phyloP scores from a whole-genome alignment of 2,329 filamentous ascomycete species.

The Lasiodiplodia theobromae region DNA sequence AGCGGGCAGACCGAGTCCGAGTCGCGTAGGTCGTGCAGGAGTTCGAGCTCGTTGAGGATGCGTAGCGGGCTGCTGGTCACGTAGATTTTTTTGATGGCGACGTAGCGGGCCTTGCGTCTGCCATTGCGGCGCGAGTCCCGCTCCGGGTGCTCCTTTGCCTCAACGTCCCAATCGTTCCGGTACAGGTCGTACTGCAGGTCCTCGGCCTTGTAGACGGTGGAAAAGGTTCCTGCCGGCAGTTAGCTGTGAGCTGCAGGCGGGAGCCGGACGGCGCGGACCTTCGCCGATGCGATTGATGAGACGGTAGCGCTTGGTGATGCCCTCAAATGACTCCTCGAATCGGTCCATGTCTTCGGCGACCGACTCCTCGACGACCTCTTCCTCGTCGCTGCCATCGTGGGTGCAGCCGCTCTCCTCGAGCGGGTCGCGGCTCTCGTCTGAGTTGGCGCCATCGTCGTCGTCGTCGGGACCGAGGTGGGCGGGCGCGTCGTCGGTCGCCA shows the following conservation, averaged over 20 bases:
- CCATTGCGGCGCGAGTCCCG: conserved; percentile 67
- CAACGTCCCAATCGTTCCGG: conserved; percentile 85
- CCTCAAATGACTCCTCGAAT: conserved; percentile 81
- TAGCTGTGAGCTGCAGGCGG: background rate
- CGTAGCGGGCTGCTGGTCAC: conserved; percentile 93
- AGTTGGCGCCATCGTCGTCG: conserved; percentile 23
- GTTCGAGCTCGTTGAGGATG: conserved; percentile 94
- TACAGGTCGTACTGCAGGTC: conserved; percentile 85
- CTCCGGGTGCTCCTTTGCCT: conserved; percentile 67
- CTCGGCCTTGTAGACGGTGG: conserved; percentile 98
- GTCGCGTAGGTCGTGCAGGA: conserved; percentile 84
- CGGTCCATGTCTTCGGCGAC: conserved; percentile 80
- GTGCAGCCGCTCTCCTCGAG: conserved; percentile 59
- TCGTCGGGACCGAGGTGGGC: background rate
- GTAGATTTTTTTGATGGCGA: conserved; percentile 99
- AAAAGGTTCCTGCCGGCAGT: conserved; percentile 80
- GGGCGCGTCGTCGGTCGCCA: background rate
- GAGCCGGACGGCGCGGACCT: conserved; percentile 60
- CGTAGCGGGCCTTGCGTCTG: conserved; percentile 71
- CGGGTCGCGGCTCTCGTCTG: conserved; percentile 58
- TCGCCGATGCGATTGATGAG: conserved; percentile 97
- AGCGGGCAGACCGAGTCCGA: conserved; percentile 90
- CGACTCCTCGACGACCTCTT: conserved; percentile 68
- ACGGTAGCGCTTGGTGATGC: conserved; percentile 83
- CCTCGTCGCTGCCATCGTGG: conserved; percentile 52